phyloP scores from a whole-genome alignment of 805 yeast genomes.

The Candida germanica region DNA sequence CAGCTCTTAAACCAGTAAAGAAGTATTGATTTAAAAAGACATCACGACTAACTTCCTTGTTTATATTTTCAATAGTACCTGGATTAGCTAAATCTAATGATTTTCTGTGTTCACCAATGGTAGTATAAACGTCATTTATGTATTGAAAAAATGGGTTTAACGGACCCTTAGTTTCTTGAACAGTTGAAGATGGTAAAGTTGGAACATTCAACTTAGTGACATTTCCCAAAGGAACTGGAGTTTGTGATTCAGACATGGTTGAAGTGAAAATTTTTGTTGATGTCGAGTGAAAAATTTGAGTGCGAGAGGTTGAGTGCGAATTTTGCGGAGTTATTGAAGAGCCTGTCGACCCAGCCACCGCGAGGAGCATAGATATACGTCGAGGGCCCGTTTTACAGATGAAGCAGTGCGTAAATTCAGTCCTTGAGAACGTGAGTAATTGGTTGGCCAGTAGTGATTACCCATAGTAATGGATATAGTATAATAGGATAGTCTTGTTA shows the following conservation, averaged over 20 bases:
- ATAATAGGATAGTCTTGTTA: too few species aligned
- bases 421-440: too few species aligned
- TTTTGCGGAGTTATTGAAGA: too few species aligned
- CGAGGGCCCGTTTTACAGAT: too few species aligned
- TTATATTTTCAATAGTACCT: conserved; percentile 90
- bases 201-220: conserved; percentile 55
- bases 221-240: conserved; percentile 50
- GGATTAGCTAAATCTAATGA: conserved; percentile 85
- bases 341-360: too few species aligned
- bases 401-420: too few species aligned
- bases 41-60: conserved; percentile 91
- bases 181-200: conserved; percentile 56
- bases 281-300: conserved; percentile 4
- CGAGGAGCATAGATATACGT: too few species aligned
- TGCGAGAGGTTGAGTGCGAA: too few species aligned
- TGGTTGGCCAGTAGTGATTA: too few species aligned
- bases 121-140: conserved; percentile 69
- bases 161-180: conserved; percentile 50
- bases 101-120: conserved; percentile 72
- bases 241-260: conserved; percentile 11
- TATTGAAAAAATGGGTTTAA: conserved; percentile 74
- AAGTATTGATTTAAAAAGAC: conserved; percentile 86
- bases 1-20: conserved; percentile 96
- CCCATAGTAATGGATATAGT: too few species aligned
- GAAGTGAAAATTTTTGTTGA: too few species aligned